Percentiles rank a stretch among this genome's conserved stretches.
These are phyloP conservation scores for Cnidoscolus chayamansa DNA, from an alignment of 441 rosid species.

Conservation along the genomic window DNA sequence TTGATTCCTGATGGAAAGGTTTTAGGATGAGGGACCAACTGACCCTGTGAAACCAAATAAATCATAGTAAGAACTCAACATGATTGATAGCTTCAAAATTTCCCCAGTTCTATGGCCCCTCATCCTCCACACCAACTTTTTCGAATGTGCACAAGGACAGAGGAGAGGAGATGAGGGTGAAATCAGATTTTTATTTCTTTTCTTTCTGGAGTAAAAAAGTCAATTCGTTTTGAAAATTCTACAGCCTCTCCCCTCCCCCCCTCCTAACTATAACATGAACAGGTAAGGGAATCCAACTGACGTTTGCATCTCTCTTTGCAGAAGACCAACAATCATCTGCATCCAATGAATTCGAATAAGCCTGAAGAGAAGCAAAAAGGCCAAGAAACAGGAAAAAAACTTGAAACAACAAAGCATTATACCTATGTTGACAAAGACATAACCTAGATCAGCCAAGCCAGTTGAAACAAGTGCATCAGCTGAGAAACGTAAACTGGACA, in stretches of 20 bases:
- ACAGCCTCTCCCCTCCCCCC: too few relatives aligned
- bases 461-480: constrained; percentile 88
- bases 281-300: constrained; percentile 24
- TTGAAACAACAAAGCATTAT: constrained; percentile 23
- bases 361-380: constrained; percentile 15
- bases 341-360: constrained; percentile 28
- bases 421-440: constrained; percentile 82
- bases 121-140: not conserved
- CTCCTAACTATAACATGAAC: not conserved
- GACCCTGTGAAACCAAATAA: constrained; percentile 51
- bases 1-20: constrained; percentile 88
- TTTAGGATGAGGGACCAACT: constrained; percentile 70
- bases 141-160: not conserved
- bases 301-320: constrained; percentile 54
- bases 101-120: not conserved
- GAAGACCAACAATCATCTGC: constrained; percentile 97
- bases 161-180: not conserved
- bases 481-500: constrained; percentile 29
- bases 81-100: not conserved
- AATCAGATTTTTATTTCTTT: not conserved
- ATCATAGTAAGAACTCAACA: not conserved
- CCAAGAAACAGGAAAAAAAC: not conserved
- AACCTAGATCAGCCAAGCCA: constrained; percentile 89
- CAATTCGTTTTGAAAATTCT: not conserved
- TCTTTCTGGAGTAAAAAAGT: constrained; percentile 1